Evolutionary conservation across 164 flowering plant species (phyloP).

Genomic region (Sedum album): DNA sequence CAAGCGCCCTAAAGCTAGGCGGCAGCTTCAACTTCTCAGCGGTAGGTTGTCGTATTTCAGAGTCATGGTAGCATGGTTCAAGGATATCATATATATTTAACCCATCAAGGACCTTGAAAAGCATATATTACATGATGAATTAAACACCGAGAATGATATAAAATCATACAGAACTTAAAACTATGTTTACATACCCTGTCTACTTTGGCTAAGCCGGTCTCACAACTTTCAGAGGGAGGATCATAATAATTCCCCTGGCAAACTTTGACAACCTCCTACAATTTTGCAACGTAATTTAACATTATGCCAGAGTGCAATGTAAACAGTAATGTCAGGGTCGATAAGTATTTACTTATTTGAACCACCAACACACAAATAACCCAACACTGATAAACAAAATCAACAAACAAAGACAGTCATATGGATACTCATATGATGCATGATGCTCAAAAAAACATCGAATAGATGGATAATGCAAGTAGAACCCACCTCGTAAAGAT

Average conservation of each 20-base stretch:
- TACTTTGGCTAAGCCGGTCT: conserved; percentile 37
- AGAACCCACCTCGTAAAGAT: conserved; percentile 47
- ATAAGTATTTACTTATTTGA: neutral
- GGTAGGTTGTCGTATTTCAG: conserved; percentile 16
- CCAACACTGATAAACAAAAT: neutral
- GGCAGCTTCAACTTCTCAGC: conserved; percentile 36
- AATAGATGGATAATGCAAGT: neutral
- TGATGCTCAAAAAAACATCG: neutral
- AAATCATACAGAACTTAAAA: neutral
- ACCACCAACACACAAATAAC: neutral
- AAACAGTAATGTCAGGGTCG: neutral
- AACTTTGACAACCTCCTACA: conserved; percentile 29
- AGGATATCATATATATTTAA: conserved; percentile 79
- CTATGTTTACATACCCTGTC: conserved; percentile 30
- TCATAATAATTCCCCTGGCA: conserved; percentile 60
- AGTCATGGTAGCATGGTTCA: conserved; percentile 73
- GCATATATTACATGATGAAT: neutral
- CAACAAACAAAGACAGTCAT: neutral
- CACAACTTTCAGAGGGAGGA: conserved; percentile 30
- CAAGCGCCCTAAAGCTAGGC: conserved; percentile 58
- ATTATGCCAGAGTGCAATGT: no score
- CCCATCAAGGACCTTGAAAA: conserved; percentile 36
- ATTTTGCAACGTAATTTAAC: neutral
- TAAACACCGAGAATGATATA: neutral
- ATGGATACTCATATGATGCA: neutral